Percentiles rank a stretch among this genome's conserved stretches.
phyloP scores from a whole-genome alignment of 371 early-diverging fungal species.

The Actinomucor elegans region DNA sequence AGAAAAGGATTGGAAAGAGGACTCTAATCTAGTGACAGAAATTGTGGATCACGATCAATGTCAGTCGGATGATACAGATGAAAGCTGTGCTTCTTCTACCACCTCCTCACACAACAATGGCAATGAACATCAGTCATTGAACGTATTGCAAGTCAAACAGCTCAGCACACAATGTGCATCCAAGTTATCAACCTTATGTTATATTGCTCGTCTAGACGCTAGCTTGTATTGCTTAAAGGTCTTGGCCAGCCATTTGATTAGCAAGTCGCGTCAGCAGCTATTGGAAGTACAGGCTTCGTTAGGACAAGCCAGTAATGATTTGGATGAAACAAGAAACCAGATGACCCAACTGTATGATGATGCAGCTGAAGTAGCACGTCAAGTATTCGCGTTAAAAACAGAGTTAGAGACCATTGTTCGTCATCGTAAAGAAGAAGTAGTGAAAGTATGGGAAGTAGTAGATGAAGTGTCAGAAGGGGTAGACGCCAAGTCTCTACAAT shows the following conservation, averaged over 20 bases:
- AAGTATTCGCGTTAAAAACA: slow-evolving; percentile 52
- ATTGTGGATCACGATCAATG: slow-evolving; percentile 16
- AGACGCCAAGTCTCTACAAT: slow-evolving; percentile 19
- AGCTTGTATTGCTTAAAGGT: slow-evolving; percentile 62
- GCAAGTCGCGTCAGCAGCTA: slow-evolving; percentile 37
- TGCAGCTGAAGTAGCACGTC: slow-evolving; percentile 56
- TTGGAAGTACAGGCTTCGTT: slow-evolving; percentile 46
- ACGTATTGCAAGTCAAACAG: slow-evolving; percentile 1
- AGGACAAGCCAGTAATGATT: slow-evolving; percentile 47
- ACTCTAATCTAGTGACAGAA: slow-evolving; percentile 46
- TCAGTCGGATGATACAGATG: not conserved
- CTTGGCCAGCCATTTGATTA: slow-evolving; percentile 39
- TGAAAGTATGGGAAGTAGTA: slow-evolving; percentile 65
- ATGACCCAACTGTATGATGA: slow-evolving; percentile 57
- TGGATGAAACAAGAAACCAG: slow-evolving; percentile 49
- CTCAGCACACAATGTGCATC: slow-evolving; percentile 15
- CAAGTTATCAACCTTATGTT: slow-evolving; percentile 25
- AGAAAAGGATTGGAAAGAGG: slow-evolving; percentile 55
- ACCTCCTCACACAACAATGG: not conserved
- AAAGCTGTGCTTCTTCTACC: not conserved
- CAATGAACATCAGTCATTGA: not conserved
- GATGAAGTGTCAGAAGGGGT: slow-evolving; percentile 53
- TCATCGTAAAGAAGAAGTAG: slow-evolving; percentile 59
- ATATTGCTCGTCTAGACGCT: slow-evolving; percentile 47
- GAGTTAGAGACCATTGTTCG: slow-evolving; percentile 57